A percentile compares a stretch with the other conserved stretches of the same genome.
Evolutionary conservation across 345 rosid genomes (phyloP).

Genomic region (Theobroma cacao): DNA sequence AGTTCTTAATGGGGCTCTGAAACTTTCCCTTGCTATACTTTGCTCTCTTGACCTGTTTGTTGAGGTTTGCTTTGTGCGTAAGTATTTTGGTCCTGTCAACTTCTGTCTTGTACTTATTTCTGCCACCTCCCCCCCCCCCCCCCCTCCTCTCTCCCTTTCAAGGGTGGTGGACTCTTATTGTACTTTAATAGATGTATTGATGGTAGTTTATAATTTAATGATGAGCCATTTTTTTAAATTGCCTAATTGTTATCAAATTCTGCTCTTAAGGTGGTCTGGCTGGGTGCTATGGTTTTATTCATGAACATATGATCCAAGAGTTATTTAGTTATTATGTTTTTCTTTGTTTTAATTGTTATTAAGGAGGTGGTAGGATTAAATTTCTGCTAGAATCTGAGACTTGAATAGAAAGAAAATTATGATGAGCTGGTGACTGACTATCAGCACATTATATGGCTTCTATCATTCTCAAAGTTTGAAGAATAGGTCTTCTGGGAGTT

Average conservation of each 20-base stretch:
- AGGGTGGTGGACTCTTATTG: neutral
- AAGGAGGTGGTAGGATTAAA: neutral
- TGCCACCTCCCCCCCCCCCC: neutral
- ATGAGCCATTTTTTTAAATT: neutral
- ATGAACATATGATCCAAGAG: neutral
- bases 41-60: neutral
- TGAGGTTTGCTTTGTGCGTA: neutral
- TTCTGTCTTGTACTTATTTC: neutral
- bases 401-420: neutral
- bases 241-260: neutral
- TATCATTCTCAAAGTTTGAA: neutral
- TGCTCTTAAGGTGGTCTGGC: constrained; percentile 3
- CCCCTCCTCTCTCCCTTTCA: too few relatives aligned
- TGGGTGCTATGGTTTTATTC: neutral
- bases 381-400: neutral
- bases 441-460: neutral
- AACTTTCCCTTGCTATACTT: constrained; percentile 1
- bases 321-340: neutral
- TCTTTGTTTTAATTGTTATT: neutral
- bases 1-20: constrained; percentile 28
- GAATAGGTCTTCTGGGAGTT: neutral
- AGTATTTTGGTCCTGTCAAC: neutral
- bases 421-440: neutral
- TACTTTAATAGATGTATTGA: neutral
- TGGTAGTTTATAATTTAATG: neutral